Percentiles rank a stretch among this genome's conserved stretches.
phyloP scores from a whole-genome alignment of 164 flowering plant species.

The Nymphaea thermarum region DNA sequence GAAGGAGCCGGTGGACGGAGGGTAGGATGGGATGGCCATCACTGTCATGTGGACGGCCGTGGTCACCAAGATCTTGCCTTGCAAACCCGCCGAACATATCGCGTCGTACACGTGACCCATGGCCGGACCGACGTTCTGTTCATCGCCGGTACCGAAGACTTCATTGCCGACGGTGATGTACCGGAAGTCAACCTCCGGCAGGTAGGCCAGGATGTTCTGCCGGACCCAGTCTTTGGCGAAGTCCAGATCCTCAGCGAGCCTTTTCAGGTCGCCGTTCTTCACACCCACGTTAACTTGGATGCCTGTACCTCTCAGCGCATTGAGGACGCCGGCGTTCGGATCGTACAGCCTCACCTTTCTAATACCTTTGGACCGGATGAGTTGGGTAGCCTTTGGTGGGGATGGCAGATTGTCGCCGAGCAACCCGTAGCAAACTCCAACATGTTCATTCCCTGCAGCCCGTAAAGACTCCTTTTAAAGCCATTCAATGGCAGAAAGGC shows the following conservation, averaged over 20 bases:
- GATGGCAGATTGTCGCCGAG: conserved; percentile 32
- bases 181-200: conserved; percentile 18
- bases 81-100: conserved; percentile 15
- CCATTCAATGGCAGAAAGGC: too few species aligned
- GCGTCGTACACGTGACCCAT: conserved; percentile 19
- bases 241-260: conserved; percentile 16
- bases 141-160: conserved; percentile 16
- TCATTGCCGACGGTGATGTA: conserved; percentile 45
- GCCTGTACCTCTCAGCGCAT: conserved; percentile 34
- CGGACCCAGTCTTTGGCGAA: conserved; percentile 28
- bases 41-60: conserved; percentile 11
- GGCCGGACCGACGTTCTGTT: conserved; percentile 25
- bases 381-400: conserved; percentile 15
- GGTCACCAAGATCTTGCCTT: conserved; percentile 18
- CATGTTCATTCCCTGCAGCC: background rate
- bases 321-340: conserved; percentile 17
- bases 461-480: too few species aligned
- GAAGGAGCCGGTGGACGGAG: conserved; percentile 25
- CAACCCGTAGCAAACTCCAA: conserved; percentile 20
- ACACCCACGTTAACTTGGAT: conserved; percentile 29
- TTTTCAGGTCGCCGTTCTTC: conserved; percentile 26
- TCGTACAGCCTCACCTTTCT: conserved; percentile 28
- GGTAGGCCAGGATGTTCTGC: conserved; percentile 14
- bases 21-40: conserved; percentile 12
- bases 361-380: conserved; percentile 18